These are phyloP conservation scores for Phytomonas francai DNA, from an alignment of 208 protist genomes.

Conservation along the genomic window DNA sequence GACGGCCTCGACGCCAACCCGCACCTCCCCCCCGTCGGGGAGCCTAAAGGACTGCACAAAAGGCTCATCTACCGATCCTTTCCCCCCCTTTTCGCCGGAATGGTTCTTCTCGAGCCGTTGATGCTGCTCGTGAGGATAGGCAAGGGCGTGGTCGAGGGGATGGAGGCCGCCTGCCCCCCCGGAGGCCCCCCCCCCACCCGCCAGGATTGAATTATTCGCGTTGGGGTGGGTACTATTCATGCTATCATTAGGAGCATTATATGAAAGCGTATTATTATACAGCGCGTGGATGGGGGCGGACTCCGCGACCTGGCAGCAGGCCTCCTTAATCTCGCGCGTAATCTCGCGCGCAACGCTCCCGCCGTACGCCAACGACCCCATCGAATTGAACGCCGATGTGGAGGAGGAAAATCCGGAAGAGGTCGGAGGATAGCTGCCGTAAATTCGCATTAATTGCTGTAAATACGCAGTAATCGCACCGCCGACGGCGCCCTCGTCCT, in stretches of 20 bases:
- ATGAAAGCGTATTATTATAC: no score
- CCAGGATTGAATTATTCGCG: no score
- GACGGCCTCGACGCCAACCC: conserved; percentile 36
- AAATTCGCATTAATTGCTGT: conserved; percentile 30
- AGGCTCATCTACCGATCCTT: no score
- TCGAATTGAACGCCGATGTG: background rate
- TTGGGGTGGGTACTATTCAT: no score
- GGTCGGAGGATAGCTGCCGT: conserved; percentile 15
- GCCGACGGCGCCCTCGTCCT: conserved; percentile 33
- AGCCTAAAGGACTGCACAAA: conserved; percentile 25
- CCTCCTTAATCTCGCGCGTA: conserved; percentile 40
- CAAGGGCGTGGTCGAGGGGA: background rate
- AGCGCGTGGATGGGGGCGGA: conserved; percentile 10
- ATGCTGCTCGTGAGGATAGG: no score
- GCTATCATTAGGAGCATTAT: no score
- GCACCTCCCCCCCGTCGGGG: conserved; percentile 71
- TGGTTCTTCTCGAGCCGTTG: no score
- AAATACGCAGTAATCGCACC: conserved; percentile 43
- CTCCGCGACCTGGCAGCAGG: conserved; percentile 23
- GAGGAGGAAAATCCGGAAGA: background rate
- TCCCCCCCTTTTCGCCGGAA: no score
- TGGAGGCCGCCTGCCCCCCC: no score
- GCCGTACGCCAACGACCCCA: conserved; percentile 19
- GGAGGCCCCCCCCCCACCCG: no score
- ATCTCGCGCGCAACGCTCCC: conserved; percentile 34